Base-by-base conservation (phyloP, 176 grass and related monocot species). In the Rhynchospora pubera region DNA sequence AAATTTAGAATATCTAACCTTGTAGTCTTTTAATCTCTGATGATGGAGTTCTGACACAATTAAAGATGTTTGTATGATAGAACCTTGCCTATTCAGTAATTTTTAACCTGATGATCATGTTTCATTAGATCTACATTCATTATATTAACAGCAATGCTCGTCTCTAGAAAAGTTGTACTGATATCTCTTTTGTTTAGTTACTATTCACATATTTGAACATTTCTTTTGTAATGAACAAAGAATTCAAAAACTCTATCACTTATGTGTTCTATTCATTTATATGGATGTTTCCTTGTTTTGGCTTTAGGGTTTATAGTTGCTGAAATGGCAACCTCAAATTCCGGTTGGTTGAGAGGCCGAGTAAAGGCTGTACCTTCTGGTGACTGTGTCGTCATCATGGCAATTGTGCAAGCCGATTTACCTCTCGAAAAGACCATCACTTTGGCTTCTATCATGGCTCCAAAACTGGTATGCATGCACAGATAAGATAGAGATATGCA, bases 351-450 rank as follows among this genome's bases (percentile, higher is more conserved):
- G 77, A 95, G 90, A 86, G 96, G 96, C 57, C 92, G 84, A 85
- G 96, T 98, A 72, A 98, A 98, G 85, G 96, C 89, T 13, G 96
- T 98, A 65, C 88, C 92, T 68, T 98, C 96, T 43, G 96, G 96
- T 60, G 96, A 98, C 65, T 93, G 89, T 47, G 59, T 98, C 57
- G 82, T 95, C 22, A 95, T 98, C 57, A 98, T 98, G 88, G 96
- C 92, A 55, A 90, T 79, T 57, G 88, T 89, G 5, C 95, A 90
- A 62, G 87, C 90, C 16, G 95, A 94, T 47, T 85, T 94, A 12
- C 92, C 92, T 7, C 95, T 91, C 11, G 96, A 98, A 84, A 98
- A 95, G 79, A 89, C 92, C n/a, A 88, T 98, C 68, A 94, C 92
- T 79, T 84, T 98, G 63, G 91, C 96, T 75, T 89, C 93, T 61